Base-by-base conservation (phyloP, 306 rosid genomes). In the Ceratonia siliqua region DNA sequence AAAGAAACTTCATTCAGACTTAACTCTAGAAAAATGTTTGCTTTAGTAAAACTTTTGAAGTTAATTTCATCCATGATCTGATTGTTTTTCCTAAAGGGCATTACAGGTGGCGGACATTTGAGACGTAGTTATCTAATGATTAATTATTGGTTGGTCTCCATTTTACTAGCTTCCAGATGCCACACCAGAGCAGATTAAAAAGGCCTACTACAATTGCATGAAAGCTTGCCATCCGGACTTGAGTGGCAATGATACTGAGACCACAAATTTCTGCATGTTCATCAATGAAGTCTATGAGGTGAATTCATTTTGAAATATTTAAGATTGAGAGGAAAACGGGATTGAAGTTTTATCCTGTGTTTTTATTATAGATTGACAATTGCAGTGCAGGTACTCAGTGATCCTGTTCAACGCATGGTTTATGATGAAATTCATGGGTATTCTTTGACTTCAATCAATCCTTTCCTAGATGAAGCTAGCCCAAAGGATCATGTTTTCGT, bases 191-290 rank as follows among this genome's bases (percentile, higher is more conserved):
- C 93, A 94, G 85, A 82, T 94, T 2, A 94, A 90, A 76, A 94
- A 88, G 77, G 99, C 97, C 15, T 94, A 94, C 50, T 90, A 94
- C 70, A 87, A 89, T 75, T 94, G 97, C 78, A 94, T 94, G 99
- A 94, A 94, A 76, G 81, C 97, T 77, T 94, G 99, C 72, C 99
- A 94, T 82, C 99, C 99, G 1, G 96, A 94, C 50, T 86, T 94
- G 84, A 94, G 96, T 80, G 97, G 96, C 70, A 79, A 92, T 71
- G 84, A 89, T 81, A 85, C 82, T 10, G 95, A 90, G 83, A 82
- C 86, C 49, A 94, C 92, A 7, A 94, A 94, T 81, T 92, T 94
- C 83, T 94, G 99, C 82, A 88, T 83, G 68, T 94, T 94, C 86
- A 82, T 94, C 79, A 92, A 94, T 45, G 99, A 94, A 73, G 90